These are phyloP conservation scores for Hortiboletus flavorubellus DNA, from an alignment of 768 basidiomycete genomes.

Conservation along the genomic window DNA sequence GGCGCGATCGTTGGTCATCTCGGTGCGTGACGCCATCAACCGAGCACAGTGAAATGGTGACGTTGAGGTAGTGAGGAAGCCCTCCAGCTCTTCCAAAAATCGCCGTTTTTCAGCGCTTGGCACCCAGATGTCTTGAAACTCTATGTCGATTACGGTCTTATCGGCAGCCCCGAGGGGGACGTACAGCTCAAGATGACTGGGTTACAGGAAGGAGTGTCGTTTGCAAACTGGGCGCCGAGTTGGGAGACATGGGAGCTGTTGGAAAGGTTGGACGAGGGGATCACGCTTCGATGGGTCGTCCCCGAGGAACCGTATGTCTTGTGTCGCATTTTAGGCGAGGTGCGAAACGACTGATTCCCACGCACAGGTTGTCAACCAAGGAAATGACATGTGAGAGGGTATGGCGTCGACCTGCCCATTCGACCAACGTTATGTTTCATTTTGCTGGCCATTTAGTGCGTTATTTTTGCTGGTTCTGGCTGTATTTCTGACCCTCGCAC, in stretches of 20 bases:
- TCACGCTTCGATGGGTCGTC: conserved; percentile 19
- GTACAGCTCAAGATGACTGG: conserved; percentile 64
- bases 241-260: conserved; percentile 29
- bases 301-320: conserved; percentile 5
- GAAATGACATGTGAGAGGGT: conserved; percentile 19
- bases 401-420: conserved; percentile 30
- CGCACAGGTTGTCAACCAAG: conserved; percentile 13
- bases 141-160: conserved; percentile 60
- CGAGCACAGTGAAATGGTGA: neutral
- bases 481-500: neutral
- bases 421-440: conserved; percentile 29
- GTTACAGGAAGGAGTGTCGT: conserved; percentile 61
- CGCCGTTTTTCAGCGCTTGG: conserved; percentile 72
- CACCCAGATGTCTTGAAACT: conserved; percentile 55
- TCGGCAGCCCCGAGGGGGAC: conserved; percentile 32
- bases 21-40: conserved; percentile 36
- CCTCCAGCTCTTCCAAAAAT: conserved; percentile 40
- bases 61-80: conserved; percentile 54
- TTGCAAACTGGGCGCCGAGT: conserved; percentile 40
- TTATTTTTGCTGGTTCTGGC: neutral
- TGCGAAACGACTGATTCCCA: neutral
- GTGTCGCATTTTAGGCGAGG: neutral
- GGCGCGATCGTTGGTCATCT: conserved; percentile 52
- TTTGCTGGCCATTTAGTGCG: conserved; percentile 30
- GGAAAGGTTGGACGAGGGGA: conserved; percentile 23